Base-by-base conservation (phyloP, 2,329 filamentous ascomycete species). In the Ambrosiella xylebori region DNA sequence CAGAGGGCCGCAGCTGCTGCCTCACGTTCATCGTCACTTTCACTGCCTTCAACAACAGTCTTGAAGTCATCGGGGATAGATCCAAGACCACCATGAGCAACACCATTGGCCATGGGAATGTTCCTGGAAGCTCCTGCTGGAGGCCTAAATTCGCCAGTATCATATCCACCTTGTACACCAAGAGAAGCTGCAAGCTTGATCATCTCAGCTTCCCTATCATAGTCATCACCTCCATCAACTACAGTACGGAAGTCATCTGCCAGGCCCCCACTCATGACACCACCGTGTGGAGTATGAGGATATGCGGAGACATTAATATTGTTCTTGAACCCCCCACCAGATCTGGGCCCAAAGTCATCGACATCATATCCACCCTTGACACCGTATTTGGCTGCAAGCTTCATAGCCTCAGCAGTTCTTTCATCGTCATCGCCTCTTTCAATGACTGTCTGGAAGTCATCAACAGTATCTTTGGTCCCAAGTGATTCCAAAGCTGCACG, bases 401-500 rank as follows among this genome's bases (percentile, higher is more conserved):
- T 54, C 37, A 41, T 4, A 13, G 35, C 35, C 9, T 39, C 38
- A 12, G 52, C 38, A n/a, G 44, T 19, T 19, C 52, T 44, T 40
- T 38, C 17, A 36, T 27, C 52, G 35, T 41, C 52, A 13, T 41
- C 52, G 17, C 15, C 38, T 12, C 15, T 9, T 19, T 55, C 51
- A 19, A 58, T 54, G 8, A 58, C 51, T 39, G 57, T 58, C 36
- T 58, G 39, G 27, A 44, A 54, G 15, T 58, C 51, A n/a, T 41
- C n/a, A 47, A 17, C n/a, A 49, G 39, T 17, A 11, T 27, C 7
- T n/a, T 13, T 41, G 52, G 19, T 40, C 5, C 15, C 52, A 11
- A 17, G 19, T 17, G 8, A 5, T 17, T 40, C 13, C 19, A 54
- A 38, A 44, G 52, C 52, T 11, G 37, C 52, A 15, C 40, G 27